Evolutionary conservation across 257 asterid species (phyloP).

Genomic region (Perilla frutescens): DNA sequence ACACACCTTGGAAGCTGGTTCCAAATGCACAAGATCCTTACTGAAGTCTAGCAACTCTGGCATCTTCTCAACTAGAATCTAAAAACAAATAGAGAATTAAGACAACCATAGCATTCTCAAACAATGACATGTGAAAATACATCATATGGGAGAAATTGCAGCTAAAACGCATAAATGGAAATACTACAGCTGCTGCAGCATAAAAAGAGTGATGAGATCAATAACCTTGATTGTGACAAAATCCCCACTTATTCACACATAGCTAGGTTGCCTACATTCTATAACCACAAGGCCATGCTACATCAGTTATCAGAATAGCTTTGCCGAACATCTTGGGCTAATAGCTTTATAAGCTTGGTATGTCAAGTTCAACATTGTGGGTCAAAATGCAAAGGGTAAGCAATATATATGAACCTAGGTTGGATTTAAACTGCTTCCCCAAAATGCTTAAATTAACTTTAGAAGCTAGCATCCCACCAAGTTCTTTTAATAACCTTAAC

Average conservation of each 20-base stretch:
- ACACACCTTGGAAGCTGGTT: constrained; percentile 93
- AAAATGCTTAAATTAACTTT: constrained; percentile 11
- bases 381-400: neutral
- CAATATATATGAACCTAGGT: neutral
- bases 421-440: neutral
- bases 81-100: constrained; percentile 30
- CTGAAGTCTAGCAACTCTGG: constrained; percentile 88
- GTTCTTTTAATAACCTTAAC: neutral
- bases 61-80: constrained; percentile 91
- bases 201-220: neutral
- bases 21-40: constrained; percentile 90
- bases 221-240: constrained; percentile 10
- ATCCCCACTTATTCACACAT: neutral
- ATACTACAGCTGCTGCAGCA: constrained; percentile 17
- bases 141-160: neutral
- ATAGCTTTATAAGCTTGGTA: neutral
- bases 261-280: constrained; percentile 17
- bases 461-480: neutral
- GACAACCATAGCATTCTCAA: constrained; percentile 12
- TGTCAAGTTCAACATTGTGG: neutral
- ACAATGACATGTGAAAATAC: neutral
- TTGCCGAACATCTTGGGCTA: neutral
- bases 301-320: neutral
- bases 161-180: constrained; percentile 7
- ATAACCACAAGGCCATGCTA: constrained; percentile 18